Percentiles rank a stretch among this genome's conserved stretches.
phyloP scores from a whole-genome alignment of 2,329 filamentous ascomycete species.

The Cyphellophora attinorum region DNA sequence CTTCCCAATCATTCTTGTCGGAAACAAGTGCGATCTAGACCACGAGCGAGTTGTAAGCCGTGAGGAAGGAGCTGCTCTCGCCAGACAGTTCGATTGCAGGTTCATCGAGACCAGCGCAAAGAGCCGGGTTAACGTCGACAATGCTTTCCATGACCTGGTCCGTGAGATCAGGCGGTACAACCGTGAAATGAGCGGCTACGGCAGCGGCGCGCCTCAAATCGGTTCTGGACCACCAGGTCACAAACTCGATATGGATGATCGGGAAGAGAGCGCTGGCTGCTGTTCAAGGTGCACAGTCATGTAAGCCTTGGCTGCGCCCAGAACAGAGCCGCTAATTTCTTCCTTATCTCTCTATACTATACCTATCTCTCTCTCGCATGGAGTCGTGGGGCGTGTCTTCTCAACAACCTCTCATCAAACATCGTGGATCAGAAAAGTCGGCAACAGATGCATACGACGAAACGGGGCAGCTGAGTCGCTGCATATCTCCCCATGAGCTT shows the following conservation, averaged over 20 bases:
- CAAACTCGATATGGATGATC: constrained; percentile 61
- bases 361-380: constrained; percentile 1
- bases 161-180: constrained; percentile 97
- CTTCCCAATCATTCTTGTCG: constrained; percentile 97
- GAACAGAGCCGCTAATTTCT: background rate
- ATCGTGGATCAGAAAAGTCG: too few relatives aligned
- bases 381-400: constrained; percentile 1
- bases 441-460: too few relatives aligned
- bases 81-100: constrained; percentile 83
- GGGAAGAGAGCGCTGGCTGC: constrained; percentile 53
- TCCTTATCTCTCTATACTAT: background rate
- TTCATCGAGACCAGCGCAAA: constrained; percentile 99
- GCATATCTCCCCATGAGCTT: too few relatives aligned
- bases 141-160: constrained; percentile 97
- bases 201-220: constrained; percentile 47
- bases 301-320: constrained; percentile 32
- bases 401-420: too few relatives aligned
- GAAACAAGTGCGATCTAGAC: constrained; percentile 99
- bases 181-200: constrained; percentile 80
- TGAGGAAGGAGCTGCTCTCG: constrained; percentile 85
- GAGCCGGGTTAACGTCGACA: constrained; percentile 95
- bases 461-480: too few relatives aligned
- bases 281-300: constrained; percentile 82
- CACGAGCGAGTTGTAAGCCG: constrained; percentile 81
- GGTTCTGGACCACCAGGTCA: constrained; percentile 55